These are phyloP conservation scores for Monilinia fructigena DNA, from an alignment of 2,329 filamentous ascomycete species.

Conservation along the genomic window DNA sequence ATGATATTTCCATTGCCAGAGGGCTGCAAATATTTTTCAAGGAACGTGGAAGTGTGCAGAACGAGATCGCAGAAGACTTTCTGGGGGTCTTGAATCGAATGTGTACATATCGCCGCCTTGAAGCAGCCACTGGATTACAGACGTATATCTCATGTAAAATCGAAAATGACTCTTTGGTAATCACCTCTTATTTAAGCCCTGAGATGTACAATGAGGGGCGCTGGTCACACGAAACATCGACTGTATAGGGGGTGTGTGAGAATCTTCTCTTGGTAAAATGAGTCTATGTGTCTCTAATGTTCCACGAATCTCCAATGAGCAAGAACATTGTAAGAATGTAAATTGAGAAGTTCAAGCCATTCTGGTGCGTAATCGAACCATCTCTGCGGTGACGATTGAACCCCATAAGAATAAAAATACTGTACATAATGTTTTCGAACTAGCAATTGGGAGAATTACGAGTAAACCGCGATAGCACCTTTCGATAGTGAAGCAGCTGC, in stretches of 20 bases:
- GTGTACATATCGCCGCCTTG: not conserved
- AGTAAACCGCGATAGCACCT: not conserved
- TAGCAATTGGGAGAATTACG: too few species aligned
- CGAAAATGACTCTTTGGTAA: slow-evolving; percentile 1
- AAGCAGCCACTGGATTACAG: not conserved
- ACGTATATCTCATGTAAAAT: slow-evolving; percentile 9
- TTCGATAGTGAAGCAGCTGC: not conserved
- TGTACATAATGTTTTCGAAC: too few species aligned
- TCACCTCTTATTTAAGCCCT: slow-evolving; percentile 2
- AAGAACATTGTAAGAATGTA: too few species aligned
- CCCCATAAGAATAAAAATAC: too few species aligned
- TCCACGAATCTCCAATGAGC: too few species aligned
- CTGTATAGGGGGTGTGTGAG: too few species aligned
- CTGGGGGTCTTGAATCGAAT: not conserved
- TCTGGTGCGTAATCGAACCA: too few species aligned
- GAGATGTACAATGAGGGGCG: not conserved
- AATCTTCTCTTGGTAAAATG: too few species aligned
- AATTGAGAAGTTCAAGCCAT: too few species aligned
- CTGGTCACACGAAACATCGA: not conserved
- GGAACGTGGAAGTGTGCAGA: not conserved
- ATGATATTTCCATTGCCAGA: not conserved
- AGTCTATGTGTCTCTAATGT: too few species aligned
- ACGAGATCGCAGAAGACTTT: not conserved
- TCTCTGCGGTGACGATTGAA: too few species aligned
- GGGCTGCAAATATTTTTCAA: not conserved